phyloP scores from a whole-genome alignment of 2,329 filamentous ascomycete genomes.

The Aureobasidium sp. region DNA sequence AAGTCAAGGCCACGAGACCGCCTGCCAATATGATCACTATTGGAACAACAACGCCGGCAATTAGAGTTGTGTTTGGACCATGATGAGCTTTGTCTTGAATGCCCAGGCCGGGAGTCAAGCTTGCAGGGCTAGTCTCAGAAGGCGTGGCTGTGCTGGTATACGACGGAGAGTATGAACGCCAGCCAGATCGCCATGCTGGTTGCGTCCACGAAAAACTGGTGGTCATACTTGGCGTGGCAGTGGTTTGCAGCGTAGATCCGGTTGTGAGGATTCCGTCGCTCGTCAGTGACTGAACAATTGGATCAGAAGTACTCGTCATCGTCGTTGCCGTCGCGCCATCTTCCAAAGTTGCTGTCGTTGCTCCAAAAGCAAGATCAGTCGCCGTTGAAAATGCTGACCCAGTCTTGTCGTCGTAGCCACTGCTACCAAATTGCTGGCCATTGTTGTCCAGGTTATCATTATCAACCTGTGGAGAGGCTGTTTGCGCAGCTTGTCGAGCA shows the following conservation, averaged over 20 bases:
- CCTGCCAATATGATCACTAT: not conserved
- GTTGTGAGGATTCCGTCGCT: not conserved
- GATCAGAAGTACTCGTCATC: not conserved
- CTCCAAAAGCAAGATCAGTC: not conserved
- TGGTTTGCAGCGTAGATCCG: not conserved
- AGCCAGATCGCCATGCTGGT: not conserved
- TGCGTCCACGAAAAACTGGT: not conserved
- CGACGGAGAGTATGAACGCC: not conserved
- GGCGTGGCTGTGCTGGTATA: not conserved
- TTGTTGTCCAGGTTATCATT: not conserved
- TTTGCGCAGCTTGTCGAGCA: not conserved
- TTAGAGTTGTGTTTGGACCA: not conserved
- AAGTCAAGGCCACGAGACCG: not conserved
- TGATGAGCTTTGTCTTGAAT: not conserved
- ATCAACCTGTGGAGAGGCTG: not conserved
- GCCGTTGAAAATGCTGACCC: not conserved
- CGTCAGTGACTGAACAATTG: not conserved
- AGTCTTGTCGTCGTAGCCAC: not conserved
- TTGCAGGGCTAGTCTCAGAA: not conserved
- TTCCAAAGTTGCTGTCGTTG: not conserved
- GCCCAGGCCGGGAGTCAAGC: not conserved
- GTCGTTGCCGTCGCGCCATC: not conserved
- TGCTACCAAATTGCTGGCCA: not conserved
- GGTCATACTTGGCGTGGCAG: not conserved
- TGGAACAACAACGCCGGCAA: conserved; percentile 4